phyloP scores from a whole-genome alignment of 2,329 filamentous ascomycete species.

The Apiospora koreana region DNA sequence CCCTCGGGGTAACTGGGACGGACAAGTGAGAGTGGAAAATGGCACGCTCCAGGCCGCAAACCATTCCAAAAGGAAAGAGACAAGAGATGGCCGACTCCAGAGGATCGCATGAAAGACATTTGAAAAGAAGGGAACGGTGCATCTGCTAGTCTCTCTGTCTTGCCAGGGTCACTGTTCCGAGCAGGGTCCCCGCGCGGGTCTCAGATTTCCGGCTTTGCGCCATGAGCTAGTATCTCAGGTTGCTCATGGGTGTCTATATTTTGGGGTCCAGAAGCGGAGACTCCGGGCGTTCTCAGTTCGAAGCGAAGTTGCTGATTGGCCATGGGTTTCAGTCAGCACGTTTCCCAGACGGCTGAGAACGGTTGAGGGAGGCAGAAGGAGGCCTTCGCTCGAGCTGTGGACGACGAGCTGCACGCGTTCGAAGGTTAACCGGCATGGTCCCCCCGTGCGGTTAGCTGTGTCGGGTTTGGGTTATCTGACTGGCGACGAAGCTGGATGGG shows the following conservation, averaged over 20 bases:
- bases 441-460: background rate
- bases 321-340: slow-evolving; percentile 19
- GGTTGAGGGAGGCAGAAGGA: background rate
- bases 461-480: background rate
- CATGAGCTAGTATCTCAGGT: slow-evolving; percentile 29
- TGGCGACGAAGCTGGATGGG: too few relatives aligned
- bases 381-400: slow-evolving; percentile 6
- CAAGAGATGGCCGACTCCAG: slow-evolving; percentile 23
- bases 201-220: slow-evolving; percentile 32
- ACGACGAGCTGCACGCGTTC: slow-evolving; percentile 10
- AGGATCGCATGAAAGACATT: slow-evolving; percentile 26
- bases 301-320: slow-evolving; percentile 20
- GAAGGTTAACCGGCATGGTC: background rate
- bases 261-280: slow-evolving; percentile 13
- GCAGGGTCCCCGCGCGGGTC: slow-evolving; percentile 32
- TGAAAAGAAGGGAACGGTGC: slow-evolving; percentile 18
- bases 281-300: slow-evolving; percentile 3
- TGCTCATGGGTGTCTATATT: slow-evolving; percentile 24
- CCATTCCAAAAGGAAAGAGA: slow-evolving; percentile 33
- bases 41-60: slow-evolving; percentile 32
- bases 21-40: slow-evolving; percentile 29
- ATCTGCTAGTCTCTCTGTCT: background rate
- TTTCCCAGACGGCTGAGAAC: slow-evolving; percentile 18
- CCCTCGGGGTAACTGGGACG: slow-evolving; percentile 28
- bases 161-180: slow-evolving; percentile 10